These are phyloP conservation scores for Aphanocladium album DNA, from an alignment of 2,329 filamentous ascomycete species.

Conservation along the genomic window DNA sequence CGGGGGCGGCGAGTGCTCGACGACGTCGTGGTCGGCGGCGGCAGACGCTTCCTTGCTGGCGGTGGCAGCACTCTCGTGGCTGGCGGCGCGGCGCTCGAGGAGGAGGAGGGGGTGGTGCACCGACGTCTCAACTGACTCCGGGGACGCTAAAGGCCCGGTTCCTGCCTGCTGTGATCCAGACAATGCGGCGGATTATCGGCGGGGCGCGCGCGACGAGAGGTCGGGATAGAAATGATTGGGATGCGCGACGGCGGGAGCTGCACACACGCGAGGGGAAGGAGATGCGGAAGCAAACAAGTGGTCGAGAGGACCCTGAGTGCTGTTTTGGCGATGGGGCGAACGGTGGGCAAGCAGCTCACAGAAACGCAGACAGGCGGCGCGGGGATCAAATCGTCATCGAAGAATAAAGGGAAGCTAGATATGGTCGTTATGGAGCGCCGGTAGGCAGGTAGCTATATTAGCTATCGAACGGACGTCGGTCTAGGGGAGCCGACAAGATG, in stretches of 20 bases:
- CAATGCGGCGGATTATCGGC: slow-evolving; percentile 32
- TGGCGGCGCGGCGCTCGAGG: slow-evolving; percentile 13
- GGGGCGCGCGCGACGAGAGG: background rate
- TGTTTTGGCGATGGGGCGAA: background rate
- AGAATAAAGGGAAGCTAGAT: background rate
- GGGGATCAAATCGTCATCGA: slow-evolving; percentile 8
- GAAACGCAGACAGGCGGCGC: background rate
- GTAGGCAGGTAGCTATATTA: background rate
- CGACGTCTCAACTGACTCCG: slow-evolving; percentile 28
- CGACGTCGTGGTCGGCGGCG: slow-evolving; percentile 18
- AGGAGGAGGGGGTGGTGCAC: slow-evolving; percentile 23
- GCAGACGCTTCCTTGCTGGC: slow-evolving; percentile 18
- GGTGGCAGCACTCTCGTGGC: slow-evolving; percentile 19
- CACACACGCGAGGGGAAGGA: too few relatives aligned
- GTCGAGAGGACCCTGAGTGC: too few relatives aligned
- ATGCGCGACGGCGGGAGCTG: background rate
- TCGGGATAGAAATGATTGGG: background rate
- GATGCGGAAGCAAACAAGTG: too few relatives aligned
- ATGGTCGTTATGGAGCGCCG: background rate
- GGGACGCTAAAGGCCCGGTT: slow-evolving; percentile 32
- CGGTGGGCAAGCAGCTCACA: too few relatives aligned
- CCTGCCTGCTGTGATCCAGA: slow-evolving; percentile 29
- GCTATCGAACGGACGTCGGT: background rate
- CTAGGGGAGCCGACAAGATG: background rate
- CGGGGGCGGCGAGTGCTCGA: slow-evolving; percentile 45